Evolutionary conservation across 257 asterid species (phyloP), one percentile per base, ranked within the genome.

Genomic region (Solanum pimpinellifolium): DNA sequence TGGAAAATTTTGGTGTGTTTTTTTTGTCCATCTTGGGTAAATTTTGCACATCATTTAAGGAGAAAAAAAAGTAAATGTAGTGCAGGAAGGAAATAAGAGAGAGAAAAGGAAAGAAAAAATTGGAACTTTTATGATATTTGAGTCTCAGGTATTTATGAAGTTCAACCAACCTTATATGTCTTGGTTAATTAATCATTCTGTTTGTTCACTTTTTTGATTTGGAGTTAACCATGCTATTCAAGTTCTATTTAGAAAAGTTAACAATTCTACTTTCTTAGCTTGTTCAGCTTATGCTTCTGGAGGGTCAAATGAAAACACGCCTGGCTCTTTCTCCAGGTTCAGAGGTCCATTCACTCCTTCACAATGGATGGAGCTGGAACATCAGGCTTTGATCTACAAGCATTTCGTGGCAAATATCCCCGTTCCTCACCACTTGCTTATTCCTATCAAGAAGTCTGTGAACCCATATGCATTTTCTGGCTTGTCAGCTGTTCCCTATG

Each of bases 311-410:
- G 96, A 91, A 60, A 91, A 91, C 80, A 56, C 83, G 46, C 91
- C 92, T 8, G 96, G 96, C 81, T 90, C 92, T 13, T 91, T 87
- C 84, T 88, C 94, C 4, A 90, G 94, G 86, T 59, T 91, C 75
- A 93, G 90, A 90, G 98, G 98, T 23, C 95, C 98, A 49, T 96
- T 97, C 85, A 94, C 97, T 85, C 98, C 98, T 16, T 94, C 98
- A 8, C 99, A 97, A 77, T 94, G 98, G 98, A 93, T 93, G 98
- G 99, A 97, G 89, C 89, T 95, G 42, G 99, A 97, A 86, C 97
- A 95, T 86, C 99, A 97, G 90, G 99, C 98, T 77, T 86, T 94
- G 94, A 94, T 96, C 90, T 95, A 95, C 87, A 95, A 95, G 86
- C 96, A 95, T 92, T 84, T 97, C 46, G 89, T 93, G 84, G 94